A percentile compares a stretch with the other conserved stretches of the same genome.
Conservation (phyloP, 805 yeast species). For the Metschnikowia sp. region DNA sequence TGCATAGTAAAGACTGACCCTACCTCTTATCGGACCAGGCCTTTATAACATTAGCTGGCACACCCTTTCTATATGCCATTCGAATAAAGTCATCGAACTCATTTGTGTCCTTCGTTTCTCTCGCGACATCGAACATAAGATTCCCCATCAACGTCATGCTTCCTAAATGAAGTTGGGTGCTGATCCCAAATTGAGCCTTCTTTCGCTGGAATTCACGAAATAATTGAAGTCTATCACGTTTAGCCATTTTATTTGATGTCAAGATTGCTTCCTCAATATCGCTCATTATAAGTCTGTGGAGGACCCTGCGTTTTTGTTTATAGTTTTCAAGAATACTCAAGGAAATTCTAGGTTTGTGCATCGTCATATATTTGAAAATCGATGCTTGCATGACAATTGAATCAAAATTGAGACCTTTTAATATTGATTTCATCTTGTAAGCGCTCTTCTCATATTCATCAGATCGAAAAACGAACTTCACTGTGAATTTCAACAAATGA, state of each 20-base stretch:
- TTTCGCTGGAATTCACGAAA: constrained; percentile 19
- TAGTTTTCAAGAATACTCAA: constrained; percentile 24
- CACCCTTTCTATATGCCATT: constrained; percentile 7
- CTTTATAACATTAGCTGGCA: constrained; percentile 5
- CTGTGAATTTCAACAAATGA: constrained; percentile 17
- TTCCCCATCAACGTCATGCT: constrained; percentile 14
- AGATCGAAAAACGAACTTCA: constrained; percentile 19
- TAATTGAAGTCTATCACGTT: constrained; percentile 18
- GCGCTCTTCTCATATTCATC: constrained; percentile 14
- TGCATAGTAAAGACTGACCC: neutral
- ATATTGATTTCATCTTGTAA: constrained; percentile 19
- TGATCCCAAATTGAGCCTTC: constrained; percentile 20
- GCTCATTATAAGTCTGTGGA: constrained; percentile 19
- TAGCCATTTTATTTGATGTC: constrained; percentile 14
- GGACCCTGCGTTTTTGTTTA: constrained; percentile 18
- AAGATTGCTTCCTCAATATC: constrained; percentile 30
- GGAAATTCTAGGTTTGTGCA: constrained; percentile 25
- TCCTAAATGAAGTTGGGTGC: constrained; percentile 9
- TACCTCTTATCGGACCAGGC: constrained; percentile 3
- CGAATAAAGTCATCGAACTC: constrained; percentile 13
- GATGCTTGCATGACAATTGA: constrained; percentile 14
- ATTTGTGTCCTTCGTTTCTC: constrained; percentile 13
- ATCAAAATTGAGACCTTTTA: constrained; percentile 16
- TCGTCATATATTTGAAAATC: constrained; percentile 26
- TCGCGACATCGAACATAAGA: constrained; percentile 10